Evolutionary conservation across 2,329 filamentous ascomycete genomes (phyloP), one percentile per base, ranked within the genome.

Genomic region (Claviceps africana): DNA sequence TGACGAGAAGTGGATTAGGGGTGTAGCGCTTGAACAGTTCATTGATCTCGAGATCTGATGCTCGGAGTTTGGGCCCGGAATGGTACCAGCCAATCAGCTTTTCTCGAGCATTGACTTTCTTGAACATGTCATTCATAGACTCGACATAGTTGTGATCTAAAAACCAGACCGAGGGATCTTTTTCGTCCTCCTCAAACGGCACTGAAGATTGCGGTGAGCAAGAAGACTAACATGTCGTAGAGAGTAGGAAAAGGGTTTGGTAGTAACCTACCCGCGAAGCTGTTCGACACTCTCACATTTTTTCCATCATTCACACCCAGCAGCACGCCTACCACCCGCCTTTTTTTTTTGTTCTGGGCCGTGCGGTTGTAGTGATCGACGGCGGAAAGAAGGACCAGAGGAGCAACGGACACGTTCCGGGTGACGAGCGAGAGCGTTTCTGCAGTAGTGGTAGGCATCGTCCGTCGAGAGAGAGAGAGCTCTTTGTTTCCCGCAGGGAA

Each of bases 31-130:
- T 98, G 81, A 98, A 97, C 54, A 98, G 81, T 73, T 98, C 93
- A 72, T 98, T 98, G 83, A 98, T 95, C 74, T 97, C 88, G 60
- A 98, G 75, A 76, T 98, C 93, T 46, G 93, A 96, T 52, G 90
- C 91, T 66, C 93, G 83, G 64, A 98, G 78, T 77, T 97, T 98
- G 40, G 93, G 93, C 43, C 93, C 93, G 21, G 93, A 95, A 72
- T 98, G 93, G 71, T 98, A 98, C 93, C 93, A 98, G 65, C 93
- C 93, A 78, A 98, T 94, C 68, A 98, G 79, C 82, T 97, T 97
- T 75, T 98, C 93, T 58, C 88, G 79, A 56, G 93, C 93, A 74
- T 98, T 98, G 77, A 98, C 90, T 75, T 97, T 97, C 78, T 98
- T 98, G 80, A 98, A 98, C 93, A 98, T 98, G 71, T 97, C 93